Evolutionary conservation across 192 early-diverging fungal species (phyloP), one percentile per base, ranked within the genome.

Genomic region (Chytriomyces hyalinus): DNA sequence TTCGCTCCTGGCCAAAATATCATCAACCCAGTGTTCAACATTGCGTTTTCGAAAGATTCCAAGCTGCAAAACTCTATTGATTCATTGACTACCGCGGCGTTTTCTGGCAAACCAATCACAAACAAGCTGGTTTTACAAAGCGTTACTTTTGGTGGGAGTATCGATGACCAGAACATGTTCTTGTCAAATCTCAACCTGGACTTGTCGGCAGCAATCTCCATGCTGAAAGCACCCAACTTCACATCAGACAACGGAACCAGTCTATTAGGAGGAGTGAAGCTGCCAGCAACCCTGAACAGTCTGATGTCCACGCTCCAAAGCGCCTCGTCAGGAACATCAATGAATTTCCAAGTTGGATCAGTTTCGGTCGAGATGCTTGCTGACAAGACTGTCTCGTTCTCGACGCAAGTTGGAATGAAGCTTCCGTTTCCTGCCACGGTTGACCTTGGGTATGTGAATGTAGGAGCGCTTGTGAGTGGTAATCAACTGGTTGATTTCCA

Each of bases 401-500:
- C 51, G 43, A 74, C 73, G 9, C 62, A 49, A 15, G 64, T 74
- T 13, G 51, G 43, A 15, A 9, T 82, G n/a, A 65, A 48, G 60
- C 46, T 69, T 45, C 71, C 80, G 17, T 75, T 82, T 59, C 64
- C 63, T 0, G 17, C 78, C 59, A 36, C 63, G 8, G 48, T 65
- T 26, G 20, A 45, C 46, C 65, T 82, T 45, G 76, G 76, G 0
- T 82, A 75, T 76, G 57, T 82, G 20, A 59, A 74, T 51, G 69
- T 74, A 26, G 61, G 11, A 22, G 61, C 67, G 20, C 66, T 66
- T 49, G 60, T 76, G 45, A n/a, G 15, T 57, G 53, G 61, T 92
- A 88, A 81, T 82, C 80, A 61, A 92, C 67, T 49, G 24, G 11
- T 45, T 10, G n/a, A 47, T 15, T 43, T 43, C 15, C 67, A 47